Percentiles rank a stretch among this genome's conserved stretches.
These are phyloP conservation scores for Rhizoclosmatium sp. DNA, from an alignment of 192 early-diverging fungal genomes.

Conservation along the genomic window DNA sequence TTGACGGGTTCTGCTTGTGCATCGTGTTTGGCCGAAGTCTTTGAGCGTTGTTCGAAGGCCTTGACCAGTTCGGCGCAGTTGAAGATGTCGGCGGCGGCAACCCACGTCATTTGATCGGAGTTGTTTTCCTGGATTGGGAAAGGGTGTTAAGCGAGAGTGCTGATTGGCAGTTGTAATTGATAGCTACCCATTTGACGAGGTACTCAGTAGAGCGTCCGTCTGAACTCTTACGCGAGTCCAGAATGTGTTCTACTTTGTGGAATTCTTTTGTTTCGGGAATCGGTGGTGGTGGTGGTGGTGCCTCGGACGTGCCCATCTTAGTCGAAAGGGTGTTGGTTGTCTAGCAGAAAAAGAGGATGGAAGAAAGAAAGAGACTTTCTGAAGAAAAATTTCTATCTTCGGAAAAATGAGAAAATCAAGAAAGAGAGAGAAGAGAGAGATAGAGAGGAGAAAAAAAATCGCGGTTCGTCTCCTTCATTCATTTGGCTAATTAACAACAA, in stretches of 20 bases:
- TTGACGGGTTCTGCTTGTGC: neutral
- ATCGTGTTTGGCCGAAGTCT: neutral
- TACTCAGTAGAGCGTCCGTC: neutral
- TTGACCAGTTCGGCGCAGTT: neutral
- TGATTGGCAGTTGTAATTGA: neutral
- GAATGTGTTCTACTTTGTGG: neutral
- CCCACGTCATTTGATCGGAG: neutral
- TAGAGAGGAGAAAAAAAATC: no score
- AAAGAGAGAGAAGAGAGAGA: no score
- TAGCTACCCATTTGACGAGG: slow-evolving; percentile 13
- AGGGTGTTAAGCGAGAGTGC: neutral
- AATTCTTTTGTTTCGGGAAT: neutral
- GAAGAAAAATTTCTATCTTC: no score
- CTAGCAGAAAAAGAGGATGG: no score
- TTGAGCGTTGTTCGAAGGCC: neutral
- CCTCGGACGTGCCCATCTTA: neutral
- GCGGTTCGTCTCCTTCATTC: no score
- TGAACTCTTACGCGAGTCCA: neutral
- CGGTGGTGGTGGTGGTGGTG: neutral
- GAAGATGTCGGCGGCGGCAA: neutral
- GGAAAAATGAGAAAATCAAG: no score
- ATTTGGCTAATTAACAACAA: no score
- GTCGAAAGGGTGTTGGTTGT: no score
- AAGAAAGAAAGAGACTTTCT: no score
- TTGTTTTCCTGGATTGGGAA: neutral